Percentiles rank a stretch among this genome's conserved stretches.
Conservation (phyloP, 1,284 basidiomycete species). For the Cystobasidium sp. region DNA sequence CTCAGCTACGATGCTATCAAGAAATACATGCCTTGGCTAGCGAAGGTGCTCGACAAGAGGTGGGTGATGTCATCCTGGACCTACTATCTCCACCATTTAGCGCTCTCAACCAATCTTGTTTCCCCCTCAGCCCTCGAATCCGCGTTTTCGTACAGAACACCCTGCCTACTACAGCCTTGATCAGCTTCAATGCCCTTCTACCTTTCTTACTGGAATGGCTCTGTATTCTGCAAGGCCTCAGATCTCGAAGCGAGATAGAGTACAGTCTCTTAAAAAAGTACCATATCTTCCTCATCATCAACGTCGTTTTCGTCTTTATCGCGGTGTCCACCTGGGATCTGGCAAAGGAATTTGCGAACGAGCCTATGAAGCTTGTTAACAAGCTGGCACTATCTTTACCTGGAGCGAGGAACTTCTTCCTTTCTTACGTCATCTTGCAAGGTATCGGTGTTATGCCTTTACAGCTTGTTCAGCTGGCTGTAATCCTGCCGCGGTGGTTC, state of each 20-base stretch:
- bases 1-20: conserved; percentile 91
- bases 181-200: conserved; percentile 82
- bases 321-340: conserved; percentile 53
- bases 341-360: conserved; percentile 82
- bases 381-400: conserved; percentile 79
- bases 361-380: conserved; percentile 83
- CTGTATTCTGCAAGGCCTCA: conserved; percentile 75
- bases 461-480: conserved; percentile 85
- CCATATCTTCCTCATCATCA: conserved; percentile 89
- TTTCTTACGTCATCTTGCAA: conserved; percentile 64
- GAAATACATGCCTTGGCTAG: conserved; percentile 81
- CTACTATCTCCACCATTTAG: background rate
- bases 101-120: background rate
- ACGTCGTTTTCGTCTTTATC: conserved; percentile 95
- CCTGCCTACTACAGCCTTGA: conserved; percentile 85
- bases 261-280: conserved; percentile 94
- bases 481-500: conserved; percentile 75
- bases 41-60: conserved; percentile 71
- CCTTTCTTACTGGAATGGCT: conserved; percentile 79
- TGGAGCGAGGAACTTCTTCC: conserved; percentile 77
- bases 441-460: conserved; percentile 92
- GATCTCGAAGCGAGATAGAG: conserved; percentile 87
- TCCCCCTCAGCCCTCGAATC: conserved; percentile 65
- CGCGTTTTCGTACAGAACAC: conserved; percentile 90
- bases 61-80: conserved; percentile 11